These are phyloP conservation scores for Lachnellula hyalina DNA, from an alignment of 2,329 filamentous ascomycete genomes.

Conservation along the genomic window DNA sequence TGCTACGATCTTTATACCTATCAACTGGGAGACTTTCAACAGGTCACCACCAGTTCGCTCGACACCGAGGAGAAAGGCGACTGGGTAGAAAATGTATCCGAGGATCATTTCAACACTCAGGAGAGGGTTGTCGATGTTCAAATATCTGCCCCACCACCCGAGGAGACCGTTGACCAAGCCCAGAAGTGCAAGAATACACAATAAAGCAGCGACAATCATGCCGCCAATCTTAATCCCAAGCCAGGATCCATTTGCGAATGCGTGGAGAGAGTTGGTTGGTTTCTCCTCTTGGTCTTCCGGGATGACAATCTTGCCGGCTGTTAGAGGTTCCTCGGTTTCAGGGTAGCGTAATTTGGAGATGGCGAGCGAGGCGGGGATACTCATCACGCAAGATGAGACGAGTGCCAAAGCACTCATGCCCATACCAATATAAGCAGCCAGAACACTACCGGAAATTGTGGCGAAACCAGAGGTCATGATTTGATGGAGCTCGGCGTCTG, in stretches of 20 bases:
- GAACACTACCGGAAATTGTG: conserved; percentile 82
- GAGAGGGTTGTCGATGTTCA: conserved; percentile 64
- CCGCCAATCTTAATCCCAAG: conserved; percentile 80
- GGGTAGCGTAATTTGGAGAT: conserved; percentile 87
- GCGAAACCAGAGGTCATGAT: conserved; percentile 90
- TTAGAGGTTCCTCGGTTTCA: conserved; percentile 80
- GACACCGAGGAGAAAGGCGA: conserved; percentile 78
- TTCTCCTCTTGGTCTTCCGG: conserved; percentile 66
- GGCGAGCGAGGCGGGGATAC: conserved; percentile 83
- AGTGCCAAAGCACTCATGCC: conserved; percentile 80
- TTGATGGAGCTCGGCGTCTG: conserved; percentile 83
- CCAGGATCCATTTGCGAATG: conserved; percentile 80
- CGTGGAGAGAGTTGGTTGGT: conserved; percentile 76
- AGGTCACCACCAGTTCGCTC: conserved; percentile 56
- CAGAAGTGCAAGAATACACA: conserved; percentile 77
- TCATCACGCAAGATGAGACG: conserved; percentile 92
- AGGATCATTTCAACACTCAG: conserved; percentile 71
- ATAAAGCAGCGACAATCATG: conserved; percentile 73
- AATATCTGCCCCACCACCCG: conserved; percentile 78
- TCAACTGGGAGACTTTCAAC: conserved; percentile 69
- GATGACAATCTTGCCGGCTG: conserved; percentile 73
- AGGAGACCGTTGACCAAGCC: conserved; percentile 70
- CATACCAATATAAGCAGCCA: conserved; percentile 80
- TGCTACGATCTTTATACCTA: conserved; percentile 79
- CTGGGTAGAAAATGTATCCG: conserved; percentile 71